Evolutionary conservation across 2,329 filamentous ascomycete genomes (phyloP), one percentile per base, ranked within the genome.

Genomic region (Scorias spongiosa): DNA sequence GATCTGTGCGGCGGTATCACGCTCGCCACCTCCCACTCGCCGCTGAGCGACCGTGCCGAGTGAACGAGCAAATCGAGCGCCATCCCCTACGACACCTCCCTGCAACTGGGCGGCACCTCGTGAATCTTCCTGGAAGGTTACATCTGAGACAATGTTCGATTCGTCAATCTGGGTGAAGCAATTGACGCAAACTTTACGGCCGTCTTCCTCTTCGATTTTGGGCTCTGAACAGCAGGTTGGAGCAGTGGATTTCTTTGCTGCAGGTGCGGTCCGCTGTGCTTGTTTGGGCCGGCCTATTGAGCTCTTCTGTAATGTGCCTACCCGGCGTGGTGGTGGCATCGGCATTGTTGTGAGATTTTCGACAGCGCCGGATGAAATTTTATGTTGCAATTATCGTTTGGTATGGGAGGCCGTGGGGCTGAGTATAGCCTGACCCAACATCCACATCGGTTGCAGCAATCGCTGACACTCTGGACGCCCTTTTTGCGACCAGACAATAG

Each of bases 41-140:
- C 58, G 53, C 28, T 48, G 54, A 53, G 70, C 63, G 11, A 64
- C 67, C 2, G 67, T 61, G 49, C 70, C 74, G 54, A 74, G 70
- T 42, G 65, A 68, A 42, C 83, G 78, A 28, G 83, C 81, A 55
- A 84, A 80, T 18, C 84, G 85, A 58, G 95, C 86, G 60, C 88
- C 84, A 46, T 86, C 84, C 43, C 79, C 81, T 48, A 98, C 78
- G 58, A 81, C 93, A 49, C 81, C 88, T 60, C 91, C 91, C 61
- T 95, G 86, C 14, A 95, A 86, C 42, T 93, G 76, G 42, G 89
- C 88, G 41, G 84, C 86, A 55, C 91, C 91, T 29, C 78, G 80
- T 0, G 84, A 78, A 26, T 78, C 82, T 67, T 98, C 89, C 51
- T 87, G 87, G 57, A 96, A 98, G 17, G 81, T 81, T 49, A 96